Evolutionary conservation across 441 rosid species (phyloP).

Genomic region (Omphalea diandra): DNA sequence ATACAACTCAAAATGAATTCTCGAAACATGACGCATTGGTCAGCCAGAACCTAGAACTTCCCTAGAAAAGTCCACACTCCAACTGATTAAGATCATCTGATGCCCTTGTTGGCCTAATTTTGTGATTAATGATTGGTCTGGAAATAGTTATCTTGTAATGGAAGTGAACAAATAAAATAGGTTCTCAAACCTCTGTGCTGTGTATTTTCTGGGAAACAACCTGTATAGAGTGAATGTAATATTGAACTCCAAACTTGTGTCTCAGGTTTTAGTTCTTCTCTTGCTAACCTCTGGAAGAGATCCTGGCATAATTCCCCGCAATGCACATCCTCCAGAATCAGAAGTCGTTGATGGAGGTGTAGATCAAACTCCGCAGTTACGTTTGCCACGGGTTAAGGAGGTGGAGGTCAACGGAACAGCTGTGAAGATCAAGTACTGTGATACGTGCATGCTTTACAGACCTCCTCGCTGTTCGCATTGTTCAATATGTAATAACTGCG

Average conservation of each 20-base stretch:
- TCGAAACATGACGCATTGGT: not conserved
- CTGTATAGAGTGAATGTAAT: not conserved
- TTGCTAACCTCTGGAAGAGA: slow-evolving; percentile 93
- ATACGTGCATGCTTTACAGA: slow-evolving; percentile 96
- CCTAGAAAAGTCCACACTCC: not conserved
- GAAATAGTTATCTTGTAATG: not conserved
- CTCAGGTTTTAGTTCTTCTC: slow-evolving; percentile 81
- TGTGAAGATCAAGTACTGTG: slow-evolving; percentile 90
- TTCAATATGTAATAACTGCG: slow-evolving; percentile 96
- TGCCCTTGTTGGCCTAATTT: not conserved
- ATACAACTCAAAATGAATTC: not conserved
- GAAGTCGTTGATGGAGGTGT: slow-evolving; percentile 60
- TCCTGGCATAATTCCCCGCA: slow-evolving; percentile 93
- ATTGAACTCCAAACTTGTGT: slow-evolving; percentile 16
- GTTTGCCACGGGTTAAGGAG: slow-evolving; percentile 82
- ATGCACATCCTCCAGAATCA: slow-evolving; percentile 85
- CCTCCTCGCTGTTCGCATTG: slow-evolving; percentile 99
- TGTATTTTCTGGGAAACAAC: slow-evolving; percentile 1
- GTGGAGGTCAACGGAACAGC: slow-evolving; percentile 69
- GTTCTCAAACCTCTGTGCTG: not conserved
- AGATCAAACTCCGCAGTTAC: slow-evolving; percentile 71
- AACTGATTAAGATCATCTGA: not conserved
- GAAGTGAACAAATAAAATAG: not conserved
- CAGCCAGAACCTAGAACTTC: not conserved
- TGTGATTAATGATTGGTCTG: not conserved